phyloP scores from a whole-genome alignment of 176 grass and related monocot species.

The Areca catechu region DNA sequence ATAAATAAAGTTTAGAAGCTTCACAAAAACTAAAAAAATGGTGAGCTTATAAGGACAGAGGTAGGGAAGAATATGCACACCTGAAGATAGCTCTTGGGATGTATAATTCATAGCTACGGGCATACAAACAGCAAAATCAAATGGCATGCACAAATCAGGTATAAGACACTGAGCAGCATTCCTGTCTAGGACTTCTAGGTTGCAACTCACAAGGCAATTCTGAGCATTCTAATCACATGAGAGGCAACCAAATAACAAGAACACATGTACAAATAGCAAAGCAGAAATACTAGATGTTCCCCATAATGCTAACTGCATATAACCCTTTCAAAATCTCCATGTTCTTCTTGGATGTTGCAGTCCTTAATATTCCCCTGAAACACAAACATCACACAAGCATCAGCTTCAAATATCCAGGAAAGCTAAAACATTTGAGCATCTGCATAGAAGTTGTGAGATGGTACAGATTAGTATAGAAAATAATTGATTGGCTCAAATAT shows the following conservation, averaged over 20 bases:
- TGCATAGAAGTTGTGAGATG: too few relatives aligned
- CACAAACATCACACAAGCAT: not conserved
- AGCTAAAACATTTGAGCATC: too few relatives aligned
- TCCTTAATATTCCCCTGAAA: constrained; percentile 70
- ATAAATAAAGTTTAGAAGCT: not conserved
- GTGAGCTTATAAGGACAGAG: too few relatives aligned
- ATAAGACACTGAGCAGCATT: constrained; percentile 41
- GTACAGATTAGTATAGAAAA: too few relatives aligned
- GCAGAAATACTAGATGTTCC: too few relatives aligned
- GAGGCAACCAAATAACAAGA: constrained; percentile 35
- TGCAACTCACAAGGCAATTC: constrained; percentile 70
- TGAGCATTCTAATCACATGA: constrained; percentile 73
- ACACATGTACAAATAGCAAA: too few relatives aligned
- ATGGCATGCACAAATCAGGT: constrained; percentile 57
- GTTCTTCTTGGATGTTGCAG: constrained; percentile 61
- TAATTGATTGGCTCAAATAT: too few relatives aligned
- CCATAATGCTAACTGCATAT: constrained; percentile 9
- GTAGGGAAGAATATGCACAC: constrained; percentile 17
- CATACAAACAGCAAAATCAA: constrained; percentile 76
- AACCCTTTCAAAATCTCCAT: constrained; percentile 68
- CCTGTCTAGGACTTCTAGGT: constrained; percentile 53
- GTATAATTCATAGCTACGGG: constrained; percentile 57
- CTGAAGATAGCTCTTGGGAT: constrained; percentile 83
- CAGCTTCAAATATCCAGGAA: not conserved
- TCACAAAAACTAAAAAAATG: not conserved